Evolutionary conservation across 352 stramenopile species (phyloP).

Genomic region (Phytophthora chlamydospora): DNA sequence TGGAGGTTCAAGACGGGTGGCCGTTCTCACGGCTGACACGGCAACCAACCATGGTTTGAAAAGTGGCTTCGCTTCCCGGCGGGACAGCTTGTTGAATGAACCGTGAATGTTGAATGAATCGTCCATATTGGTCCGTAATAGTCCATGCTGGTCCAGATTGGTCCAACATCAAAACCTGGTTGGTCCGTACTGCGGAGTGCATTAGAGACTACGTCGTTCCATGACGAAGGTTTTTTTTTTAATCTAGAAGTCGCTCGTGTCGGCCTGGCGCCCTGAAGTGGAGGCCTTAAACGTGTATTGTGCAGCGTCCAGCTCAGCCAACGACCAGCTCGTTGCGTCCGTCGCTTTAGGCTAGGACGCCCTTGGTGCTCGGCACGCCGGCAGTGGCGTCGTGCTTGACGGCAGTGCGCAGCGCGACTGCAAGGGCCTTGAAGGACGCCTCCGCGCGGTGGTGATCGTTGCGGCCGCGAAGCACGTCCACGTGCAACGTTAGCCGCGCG

Average conservation of each 20-base stretch:
- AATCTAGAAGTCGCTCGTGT: too few relatives aligned
- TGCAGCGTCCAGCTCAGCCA: conserved; percentile 21
- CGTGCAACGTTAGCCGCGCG: conserved; percentile 92
- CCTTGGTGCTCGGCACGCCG: conserved; percentile 92
- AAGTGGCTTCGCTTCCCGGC: conserved; percentile 20
- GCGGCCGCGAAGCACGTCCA: conserved; percentile 90
- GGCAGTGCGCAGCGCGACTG: conserved; percentile 82
- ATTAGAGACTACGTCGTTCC: too few relatives aligned
- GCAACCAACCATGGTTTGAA: not conserved
- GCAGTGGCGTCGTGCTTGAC: conserved; percentile 82
- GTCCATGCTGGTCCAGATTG: not conserved
- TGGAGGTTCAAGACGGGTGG: conserved; percentile 9
- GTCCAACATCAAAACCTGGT: too few relatives aligned
- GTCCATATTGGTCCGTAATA: too few relatives aligned
- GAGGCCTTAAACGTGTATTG: conserved; percentile 25
- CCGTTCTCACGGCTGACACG: conserved; percentile 15
- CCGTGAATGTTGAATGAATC: conserved; percentile 22
- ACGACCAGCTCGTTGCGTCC: conserved; percentile 1
- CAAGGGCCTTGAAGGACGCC: conserved; percentile 92
- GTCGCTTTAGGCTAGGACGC: conserved; percentile 73
- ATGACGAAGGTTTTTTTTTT: too few relatives aligned
- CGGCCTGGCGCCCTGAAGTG: conserved; percentile 7
- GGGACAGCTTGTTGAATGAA: conserved; percentile 20
- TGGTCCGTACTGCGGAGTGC: too few relatives aligned
- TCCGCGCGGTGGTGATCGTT: conserved; percentile 95